Conservation (phyloP, 164 flowering plant species). For the Magnolia kwangsiensis region DNA sequence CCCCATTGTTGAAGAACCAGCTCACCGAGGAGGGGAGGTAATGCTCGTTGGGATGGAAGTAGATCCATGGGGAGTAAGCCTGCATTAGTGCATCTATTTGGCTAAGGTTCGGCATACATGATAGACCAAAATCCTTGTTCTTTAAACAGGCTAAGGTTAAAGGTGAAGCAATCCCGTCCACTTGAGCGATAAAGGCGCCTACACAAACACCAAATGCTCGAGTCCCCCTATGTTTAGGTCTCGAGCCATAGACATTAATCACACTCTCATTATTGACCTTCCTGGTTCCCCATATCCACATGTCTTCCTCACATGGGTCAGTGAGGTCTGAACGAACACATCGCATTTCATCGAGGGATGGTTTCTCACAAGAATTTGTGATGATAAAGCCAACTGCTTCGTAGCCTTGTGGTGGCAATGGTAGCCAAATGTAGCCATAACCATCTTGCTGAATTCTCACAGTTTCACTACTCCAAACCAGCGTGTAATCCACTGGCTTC, state of each 20-base stretch:
- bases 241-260: constrained; percentile 30
- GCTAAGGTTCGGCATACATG: constrained; percentile 48
- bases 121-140: constrained; percentile 24
- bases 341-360: constrained; percentile 49
- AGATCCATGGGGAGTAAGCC: constrained; percentile 59
- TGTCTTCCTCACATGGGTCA: constrained; percentile 39
- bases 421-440: constrained; percentile 64
- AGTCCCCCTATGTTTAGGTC: constrained; percentile 44
- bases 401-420: constrained; percentile 62
- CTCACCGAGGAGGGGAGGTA: constrained; percentile 68
- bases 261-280: constrained; percentile 14
- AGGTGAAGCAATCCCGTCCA: constrained; percentile 13
- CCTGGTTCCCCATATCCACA: constrained; percentile 50
- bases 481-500: constrained; percentile 60
- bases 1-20: constrained; percentile 79
- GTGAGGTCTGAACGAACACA: constrained; percentile 69
- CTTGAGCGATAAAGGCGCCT: constrained; percentile 49
- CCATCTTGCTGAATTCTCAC: constrained; percentile 49
- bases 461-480: constrained; percentile 61
- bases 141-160: constrained; percentile 49
- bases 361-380: constrained; percentile 58
- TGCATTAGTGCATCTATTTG: constrained; percentile 54
- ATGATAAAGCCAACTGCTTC: constrained; percentile 53
- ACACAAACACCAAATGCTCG: constrained; percentile 46
- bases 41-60: constrained; percentile 70